phyloP scores from a whole-genome alignment of 164 flowering plant genomes.

The Kingdonia uniflora region DNA sequence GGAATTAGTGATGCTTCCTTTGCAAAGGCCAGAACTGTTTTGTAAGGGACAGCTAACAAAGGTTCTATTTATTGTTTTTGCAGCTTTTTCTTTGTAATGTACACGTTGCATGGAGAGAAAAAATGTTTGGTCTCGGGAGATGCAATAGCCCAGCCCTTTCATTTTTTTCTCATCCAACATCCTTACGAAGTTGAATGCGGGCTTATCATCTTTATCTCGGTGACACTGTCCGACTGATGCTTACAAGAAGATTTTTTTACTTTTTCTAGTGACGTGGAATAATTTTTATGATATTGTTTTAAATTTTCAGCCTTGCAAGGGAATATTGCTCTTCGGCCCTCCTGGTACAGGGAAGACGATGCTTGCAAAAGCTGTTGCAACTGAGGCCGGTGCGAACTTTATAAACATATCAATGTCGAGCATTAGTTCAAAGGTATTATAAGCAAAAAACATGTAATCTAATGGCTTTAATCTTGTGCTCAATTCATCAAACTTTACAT shows the following conservation, averaged over 20 bases:
- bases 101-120: too few species aligned
- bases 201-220: too few species aligned
- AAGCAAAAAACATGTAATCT: background rate
- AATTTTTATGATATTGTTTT: background rate
- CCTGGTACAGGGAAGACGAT: conserved; percentile 99
- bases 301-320: conserved; percentile 77
- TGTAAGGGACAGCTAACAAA: conserved; percentile 87
- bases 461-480: conserved; percentile 1
- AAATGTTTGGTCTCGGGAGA: too few species aligned
- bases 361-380: conserved; percentile 98
- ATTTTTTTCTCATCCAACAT: too few species aligned
- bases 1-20: conserved; percentile 97
- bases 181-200: too few species aligned
- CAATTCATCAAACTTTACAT: conserved; percentile 4
- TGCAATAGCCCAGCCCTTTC: too few species aligned
- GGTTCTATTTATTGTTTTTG: conserved; percentile 22
- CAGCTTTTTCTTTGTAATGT: too few species aligned
- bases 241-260: too few species aligned
- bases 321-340: conserved; percentile 91
- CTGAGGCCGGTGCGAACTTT: conserved; percentile 95
- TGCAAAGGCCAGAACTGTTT: conserved; percentile 91
- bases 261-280: too few species aligned
- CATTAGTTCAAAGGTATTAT: conserved; percentile 79
- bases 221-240: too few species aligned
- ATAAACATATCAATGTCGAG: conserved; percentile 96